Evolutionary conservation across 2,329 filamentous ascomycete genomes (phyloP).

Genomic region (Fusarium siculi): DNA sequence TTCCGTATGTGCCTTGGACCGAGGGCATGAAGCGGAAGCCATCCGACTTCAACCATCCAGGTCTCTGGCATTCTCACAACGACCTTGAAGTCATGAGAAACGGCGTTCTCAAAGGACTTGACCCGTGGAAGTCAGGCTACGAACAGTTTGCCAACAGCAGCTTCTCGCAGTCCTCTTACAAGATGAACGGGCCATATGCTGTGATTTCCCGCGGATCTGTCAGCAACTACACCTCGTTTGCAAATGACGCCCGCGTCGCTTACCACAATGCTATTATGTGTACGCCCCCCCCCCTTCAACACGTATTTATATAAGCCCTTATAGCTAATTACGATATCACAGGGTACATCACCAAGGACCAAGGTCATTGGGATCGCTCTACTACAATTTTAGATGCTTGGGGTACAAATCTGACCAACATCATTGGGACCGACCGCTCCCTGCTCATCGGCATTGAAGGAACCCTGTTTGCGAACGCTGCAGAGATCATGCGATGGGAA

Average conservation of each 20-base stretch:
- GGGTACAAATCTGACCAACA: neutral
- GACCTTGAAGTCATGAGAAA: neutral
- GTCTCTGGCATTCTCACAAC: neutral
- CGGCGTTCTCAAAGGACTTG: neutral
- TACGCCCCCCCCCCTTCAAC: too few species aligned
- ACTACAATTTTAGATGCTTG: neutral
- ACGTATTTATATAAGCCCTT: neutral
- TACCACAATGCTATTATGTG: neutral
- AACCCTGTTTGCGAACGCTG: neutral
- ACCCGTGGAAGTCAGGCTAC: neutral
- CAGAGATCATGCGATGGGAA: neutral
- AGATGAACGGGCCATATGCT: neutral
- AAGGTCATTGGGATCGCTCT: neutral
- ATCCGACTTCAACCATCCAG: neutral
- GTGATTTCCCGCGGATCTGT: neutral
- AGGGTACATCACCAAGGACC: neutral
- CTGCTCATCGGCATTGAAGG: neutral
- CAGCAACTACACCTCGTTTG: neutral
- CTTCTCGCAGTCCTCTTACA: neutral
- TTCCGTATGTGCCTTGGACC: neutral
- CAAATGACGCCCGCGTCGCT: neutral
- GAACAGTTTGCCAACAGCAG: neutral
- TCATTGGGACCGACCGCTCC: neutral
- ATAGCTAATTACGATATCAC: rapidly evolving
- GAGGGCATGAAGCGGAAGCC: neutral